Percentiles rank a stretch among this genome's conserved stretches.
phyloP scores from a whole-genome alignment of 78 protist genomes.

The Emiliania huxleyi region DNA sequence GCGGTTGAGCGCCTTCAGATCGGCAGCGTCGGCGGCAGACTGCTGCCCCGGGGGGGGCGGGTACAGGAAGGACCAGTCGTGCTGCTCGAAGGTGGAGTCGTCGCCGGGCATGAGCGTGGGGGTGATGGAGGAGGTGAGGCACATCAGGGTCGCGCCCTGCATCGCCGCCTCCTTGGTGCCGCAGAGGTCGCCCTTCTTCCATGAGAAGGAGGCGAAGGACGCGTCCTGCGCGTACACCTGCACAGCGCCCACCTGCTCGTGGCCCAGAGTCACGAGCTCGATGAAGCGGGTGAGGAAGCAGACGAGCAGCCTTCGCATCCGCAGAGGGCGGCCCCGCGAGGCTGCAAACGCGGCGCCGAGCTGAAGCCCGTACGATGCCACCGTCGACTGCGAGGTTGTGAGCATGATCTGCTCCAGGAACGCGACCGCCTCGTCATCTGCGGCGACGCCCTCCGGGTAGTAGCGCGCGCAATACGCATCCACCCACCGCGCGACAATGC shows the following conservation, averaged over 20 bases:
- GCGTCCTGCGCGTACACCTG: not conserved
- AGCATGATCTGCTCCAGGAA: no score
- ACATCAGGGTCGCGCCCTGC: not conserved
- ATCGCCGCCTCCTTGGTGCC: not conserved
- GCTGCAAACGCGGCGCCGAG: no score
- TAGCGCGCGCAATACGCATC: no score
- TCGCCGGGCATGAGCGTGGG: not conserved
- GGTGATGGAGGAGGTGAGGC: not conserved
- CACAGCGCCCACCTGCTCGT: not conserved
- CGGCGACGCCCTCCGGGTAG: no score
- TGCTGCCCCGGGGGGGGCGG: no score
- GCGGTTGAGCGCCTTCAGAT: not conserved
- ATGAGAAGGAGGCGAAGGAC: not conserved
- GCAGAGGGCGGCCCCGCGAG: no score
- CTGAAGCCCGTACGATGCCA: no score
- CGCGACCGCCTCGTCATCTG: no score
- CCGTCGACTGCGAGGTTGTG: no score
- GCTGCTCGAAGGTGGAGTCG: not conserved
- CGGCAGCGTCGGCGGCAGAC: not conserved
- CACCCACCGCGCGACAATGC: no score
- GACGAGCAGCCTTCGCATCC: not conserved
- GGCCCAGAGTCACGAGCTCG: not conserved
- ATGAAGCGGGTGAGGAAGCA: not conserved
- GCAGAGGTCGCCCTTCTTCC: not conserved
- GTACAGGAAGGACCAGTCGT: not conserved